Evolutionary conservation across 2,329 filamentous ascomycete genomes (phyloP), one percentile per base, ranked within the genome.

Genomic region (Hymenoscyphus scutula): DNA sequence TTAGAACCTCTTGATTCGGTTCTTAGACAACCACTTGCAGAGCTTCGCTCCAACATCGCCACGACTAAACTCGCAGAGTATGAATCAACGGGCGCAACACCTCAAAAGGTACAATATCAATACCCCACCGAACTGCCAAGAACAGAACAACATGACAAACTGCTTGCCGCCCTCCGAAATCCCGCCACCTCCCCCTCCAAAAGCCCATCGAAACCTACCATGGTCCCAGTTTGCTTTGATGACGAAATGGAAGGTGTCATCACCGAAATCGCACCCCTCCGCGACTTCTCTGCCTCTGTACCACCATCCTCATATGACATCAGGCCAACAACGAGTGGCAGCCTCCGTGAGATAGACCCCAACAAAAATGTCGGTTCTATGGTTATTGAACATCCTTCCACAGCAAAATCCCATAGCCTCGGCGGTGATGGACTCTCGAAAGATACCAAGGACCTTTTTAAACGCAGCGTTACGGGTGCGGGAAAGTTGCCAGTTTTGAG

Each of bases 11-110:
- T 96, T 4, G 76, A 80, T 60, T 65, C 81, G 80, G 80, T 82
- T 10, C 76, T 96, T 11, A 86, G 88, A 65, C 82, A 86, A 68
- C 89, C 92, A 7, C 84, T 98, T 5, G 77, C 81, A 29, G 82
- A 87, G 55, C 84, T 99, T 29, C 86, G 91, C 7, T 81, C 86
- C 19, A 83, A 86, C n/a, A 85, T 97, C 55, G 78, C 82, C 17
- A 78, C 76, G 55, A 86, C 88, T 1, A 76, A 80, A 4, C 81
- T 98, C 59, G 82, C 87, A 59, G 92, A 97, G 73, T 98, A 98
- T 75, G 80, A 85, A 41, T 85, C 90, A 0, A 98, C 95, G 0
- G 94, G 95, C 58, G 82, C 89, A 55, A 98, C 95, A 1, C 95
- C 95, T 0, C 86, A 90, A 72, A 95, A 93, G 77, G 79, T 82